Percentiles rank a stretch among this genome's conserved stretches.
These are phyloP conservation scores for Haberlea rhodopensis DNA, from an alignment of 257 asterid species.

Conservation along the genomic window DNA sequence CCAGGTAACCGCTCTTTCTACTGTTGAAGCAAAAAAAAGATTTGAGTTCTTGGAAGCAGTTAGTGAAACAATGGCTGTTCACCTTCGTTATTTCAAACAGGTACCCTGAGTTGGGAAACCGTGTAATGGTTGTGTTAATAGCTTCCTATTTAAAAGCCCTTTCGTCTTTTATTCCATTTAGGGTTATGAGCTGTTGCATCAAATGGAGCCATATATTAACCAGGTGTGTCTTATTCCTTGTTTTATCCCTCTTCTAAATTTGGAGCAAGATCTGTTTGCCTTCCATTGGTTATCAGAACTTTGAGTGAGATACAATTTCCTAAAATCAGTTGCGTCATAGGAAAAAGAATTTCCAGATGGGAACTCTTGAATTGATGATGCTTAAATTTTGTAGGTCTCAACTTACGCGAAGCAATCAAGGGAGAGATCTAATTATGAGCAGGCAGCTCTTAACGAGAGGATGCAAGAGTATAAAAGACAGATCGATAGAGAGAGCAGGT, in stretches of 20 bases:
- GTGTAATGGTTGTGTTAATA: constrained; percentile 15
- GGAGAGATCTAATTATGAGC: constrained; percentile 92
- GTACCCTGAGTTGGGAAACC: constrained; percentile 31
- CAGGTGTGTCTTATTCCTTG: constrained; percentile 59
- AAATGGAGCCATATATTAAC: constrained; percentile 98
- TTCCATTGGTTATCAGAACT: background rate
- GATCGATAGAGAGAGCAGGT: constrained; percentile 89
- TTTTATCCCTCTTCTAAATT: constrained; percentile 8
- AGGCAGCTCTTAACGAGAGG: constrained; percentile 94
- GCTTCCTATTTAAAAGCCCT: constrained; percentile 23
- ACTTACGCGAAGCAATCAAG: constrained; percentile 95
- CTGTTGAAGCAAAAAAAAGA: constrained; percentile 93
- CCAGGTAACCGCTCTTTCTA: constrained; percentile 90
- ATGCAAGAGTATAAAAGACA: constrained; percentile 97
- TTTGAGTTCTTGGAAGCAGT: constrained; percentile 98
- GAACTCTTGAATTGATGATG: constrained; percentile 22
- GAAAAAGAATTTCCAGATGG: constrained; percentile 6
- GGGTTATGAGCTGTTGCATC: constrained; percentile 99
- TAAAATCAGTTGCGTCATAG: background rate
- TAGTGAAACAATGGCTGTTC: constrained; percentile 98
- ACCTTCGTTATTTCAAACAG: constrained; percentile 98
- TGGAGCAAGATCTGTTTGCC: constrained; percentile 16
- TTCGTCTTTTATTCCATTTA: constrained; percentile 34
- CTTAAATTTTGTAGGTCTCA: constrained; percentile 60
- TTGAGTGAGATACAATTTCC: constrained; percentile 1